Evolutionary conservation across 1,284 basidiomycete genomes (phyloP).

Genomic region (Xerocomus minutiporus): DNA sequence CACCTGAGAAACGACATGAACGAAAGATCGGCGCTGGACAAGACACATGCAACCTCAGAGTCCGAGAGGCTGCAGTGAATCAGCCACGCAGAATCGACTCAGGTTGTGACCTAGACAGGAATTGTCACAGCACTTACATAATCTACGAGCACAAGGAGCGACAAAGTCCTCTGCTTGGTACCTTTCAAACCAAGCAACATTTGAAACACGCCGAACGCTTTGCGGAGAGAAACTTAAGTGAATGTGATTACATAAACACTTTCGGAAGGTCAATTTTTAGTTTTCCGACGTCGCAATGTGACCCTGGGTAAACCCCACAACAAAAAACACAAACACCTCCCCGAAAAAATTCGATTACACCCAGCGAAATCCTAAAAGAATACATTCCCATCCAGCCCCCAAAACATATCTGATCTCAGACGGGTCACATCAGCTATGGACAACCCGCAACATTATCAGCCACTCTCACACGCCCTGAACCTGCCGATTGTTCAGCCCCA

Average conservation of each 20-base stretch:
- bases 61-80: too few species aligned
- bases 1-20: too few species aligned
- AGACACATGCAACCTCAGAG: too few species aligned
- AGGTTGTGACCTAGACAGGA: too few species aligned
- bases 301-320: slow-evolving; percentile 27
- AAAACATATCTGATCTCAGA: slow-evolving; percentile 23
- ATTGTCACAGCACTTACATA: too few species aligned
- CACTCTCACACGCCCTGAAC: slow-evolving; percentile 70
- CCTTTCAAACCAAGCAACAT: too few species aligned
- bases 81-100: too few species aligned
- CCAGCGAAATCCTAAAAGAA: slow-evolving; percentile 28
- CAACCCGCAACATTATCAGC: slow-evolving; percentile 73
- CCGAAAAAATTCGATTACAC: slow-evolving; percentile 32
- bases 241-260: slow-evolving; percentile 21
- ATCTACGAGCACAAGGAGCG: too few species aligned
- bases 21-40: too few species aligned
- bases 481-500: slow-evolving; percentile 44
- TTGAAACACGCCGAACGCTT: too few species aligned
- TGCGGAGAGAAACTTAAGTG: too few species aligned
- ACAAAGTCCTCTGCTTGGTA: too few species aligned
- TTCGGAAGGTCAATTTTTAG: slow-evolving; percentile 28
- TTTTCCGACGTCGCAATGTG: slow-evolving; percentile 23
- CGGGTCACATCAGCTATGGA: slow-evolving; percentile 44
- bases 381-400: slow-evolving; percentile 20
- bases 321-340: slow-evolving; percentile 31